Conservation (phyloP, 495 filamentous ascomycete genomes). For the Penicillium paradoxum region DNA sequence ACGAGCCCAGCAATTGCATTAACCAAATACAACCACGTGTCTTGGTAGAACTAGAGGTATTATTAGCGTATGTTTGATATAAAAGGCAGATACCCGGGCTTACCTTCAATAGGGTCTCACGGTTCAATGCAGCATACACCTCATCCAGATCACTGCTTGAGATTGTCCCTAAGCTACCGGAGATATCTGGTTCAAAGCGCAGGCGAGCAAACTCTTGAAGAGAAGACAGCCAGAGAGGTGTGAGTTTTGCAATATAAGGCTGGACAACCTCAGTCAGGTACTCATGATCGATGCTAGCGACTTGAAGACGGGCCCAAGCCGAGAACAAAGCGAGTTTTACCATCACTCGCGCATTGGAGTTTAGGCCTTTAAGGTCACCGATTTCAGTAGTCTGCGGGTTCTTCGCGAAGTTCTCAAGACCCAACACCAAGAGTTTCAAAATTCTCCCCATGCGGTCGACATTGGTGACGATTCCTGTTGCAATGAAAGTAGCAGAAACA, state of each 20-base stretch:
- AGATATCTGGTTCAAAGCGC: conserved; percentile 95
- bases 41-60: conserved; percentile 75
- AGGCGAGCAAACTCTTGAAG: conserved; percentile 90
- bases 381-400: conserved; percentile 74
- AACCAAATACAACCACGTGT: conserved; percentile 92
- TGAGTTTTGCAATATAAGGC: conserved; percentile 82
- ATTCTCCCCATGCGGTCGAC: conserved; percentile 98
- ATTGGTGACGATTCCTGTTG: conserved; percentile 94
- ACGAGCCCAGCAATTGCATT: conserved; percentile 97
- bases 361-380: conserved; percentile 87
- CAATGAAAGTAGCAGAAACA: conserved; percentile 95
- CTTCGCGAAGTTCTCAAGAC: conserved; percentile 90
- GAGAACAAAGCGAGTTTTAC: conserved; percentile 94
- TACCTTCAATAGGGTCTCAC: conserved; percentile 82
- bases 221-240: conserved; percentile 89
- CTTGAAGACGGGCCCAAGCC: conserved; percentile 98
- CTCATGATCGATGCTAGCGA: conserved; percentile 87
- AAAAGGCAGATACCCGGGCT: neutral
- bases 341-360: conserved; percentile 97
- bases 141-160: conserved; percentile 75
- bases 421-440: conserved; percentile 83
- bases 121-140: conserved; percentile 89
- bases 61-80: conserved; percentile 16
- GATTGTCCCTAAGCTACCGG: conserved; percentile 70
- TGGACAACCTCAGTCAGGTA: conserved; percentile 86